Conservation (phyloP, 768 basidiomycete genomes). For the Podaxis rugospora region DNA sequence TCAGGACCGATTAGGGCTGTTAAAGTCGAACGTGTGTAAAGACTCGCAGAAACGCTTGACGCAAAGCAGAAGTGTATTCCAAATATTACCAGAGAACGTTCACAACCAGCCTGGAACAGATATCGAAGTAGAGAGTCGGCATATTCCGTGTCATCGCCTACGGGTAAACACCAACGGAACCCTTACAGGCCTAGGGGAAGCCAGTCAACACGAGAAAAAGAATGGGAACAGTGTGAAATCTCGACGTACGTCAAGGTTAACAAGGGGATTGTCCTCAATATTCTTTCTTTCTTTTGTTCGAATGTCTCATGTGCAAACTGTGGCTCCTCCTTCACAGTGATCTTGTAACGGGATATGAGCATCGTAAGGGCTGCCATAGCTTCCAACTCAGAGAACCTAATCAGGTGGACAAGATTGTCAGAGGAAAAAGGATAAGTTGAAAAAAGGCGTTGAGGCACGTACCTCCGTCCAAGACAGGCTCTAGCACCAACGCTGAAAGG, state of each 20-base stretch:
- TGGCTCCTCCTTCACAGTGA: conserved; percentile 44
- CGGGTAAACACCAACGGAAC: background rate
- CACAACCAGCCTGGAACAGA: background rate
- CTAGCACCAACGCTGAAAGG: conserved; percentile 31
- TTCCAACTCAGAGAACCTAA: conserved; percentile 43
- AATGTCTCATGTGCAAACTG: conserved; percentile 40
- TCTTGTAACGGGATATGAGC: conserved; percentile 38
- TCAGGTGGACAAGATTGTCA: background rate
- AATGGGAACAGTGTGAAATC: conserved; percentile 14
- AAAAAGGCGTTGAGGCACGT: background rate
- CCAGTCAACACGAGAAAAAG: background rate
- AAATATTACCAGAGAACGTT: no score
- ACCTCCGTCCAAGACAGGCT: conserved; percentile 42
- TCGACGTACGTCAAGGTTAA: conserved; percentile 23
- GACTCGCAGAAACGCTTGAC: no score
- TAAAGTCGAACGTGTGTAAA: no score
- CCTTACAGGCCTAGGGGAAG: background rate
- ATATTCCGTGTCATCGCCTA: background rate
- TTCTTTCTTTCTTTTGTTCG: conserved; percentile 34
- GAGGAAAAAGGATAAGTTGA: no score
- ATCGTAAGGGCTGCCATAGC: conserved; percentile 41
- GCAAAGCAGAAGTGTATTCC: no score
- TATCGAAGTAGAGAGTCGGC: background rate
- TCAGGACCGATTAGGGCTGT: no score
- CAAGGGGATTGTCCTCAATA: conserved; percentile 26